A percentile compares a stretch with the other conserved stretches of the same genome.
Conservation (phyloP, 768 basidiomycete genomes). For the Leccinum variicolor region DNA sequence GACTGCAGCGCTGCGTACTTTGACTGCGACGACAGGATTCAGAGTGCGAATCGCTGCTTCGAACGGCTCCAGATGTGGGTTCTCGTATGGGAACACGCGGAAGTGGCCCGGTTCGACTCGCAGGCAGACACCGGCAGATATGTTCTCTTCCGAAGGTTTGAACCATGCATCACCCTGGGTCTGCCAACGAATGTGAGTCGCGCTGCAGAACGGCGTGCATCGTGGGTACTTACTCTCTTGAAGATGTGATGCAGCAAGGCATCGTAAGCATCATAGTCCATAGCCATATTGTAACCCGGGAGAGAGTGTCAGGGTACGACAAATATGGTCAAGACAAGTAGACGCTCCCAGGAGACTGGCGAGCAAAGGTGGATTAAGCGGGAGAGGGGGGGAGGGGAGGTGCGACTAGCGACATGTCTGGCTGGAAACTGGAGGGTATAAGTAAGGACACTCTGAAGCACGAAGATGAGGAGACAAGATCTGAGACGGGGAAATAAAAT, state of each 20-base stretch:
- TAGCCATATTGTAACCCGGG: conserved; percentile 20
- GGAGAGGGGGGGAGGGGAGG: not conserved
- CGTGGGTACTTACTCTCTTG: conserved; percentile 50
- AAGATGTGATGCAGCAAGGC: conserved; percentile 80
- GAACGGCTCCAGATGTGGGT: conserved; percentile 74
- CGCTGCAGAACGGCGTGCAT: not conserved
- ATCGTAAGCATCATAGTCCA: conserved; percentile 73
- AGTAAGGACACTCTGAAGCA: conserved; percentile 11
- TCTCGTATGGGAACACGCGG: conserved; percentile 84
- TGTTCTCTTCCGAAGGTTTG: conserved; percentile 79
- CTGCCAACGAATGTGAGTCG: conserved; percentile 32
- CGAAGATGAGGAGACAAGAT: not conserved
- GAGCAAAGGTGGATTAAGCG: not conserved
- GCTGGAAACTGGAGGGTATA: conserved; percentile 9
- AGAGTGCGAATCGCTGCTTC: conserved; percentile 72
- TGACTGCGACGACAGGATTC: conserved; percentile 84
- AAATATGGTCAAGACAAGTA: not conserved
- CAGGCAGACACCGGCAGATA: conserved; percentile 75
- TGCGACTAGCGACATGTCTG: not conserved
- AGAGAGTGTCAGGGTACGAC: not conserved
- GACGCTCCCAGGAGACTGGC: not conserved
- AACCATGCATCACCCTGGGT: conserved; percentile 86
- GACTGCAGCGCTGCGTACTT: conserved; percentile 73
- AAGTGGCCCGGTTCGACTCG: conserved; percentile 66
- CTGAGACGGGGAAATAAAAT: not conserved